Evolutionary conservation across 2,329 filamentous ascomycete genomes (phyloP).

Genomic region (Pseudocercospora fuligena): DNA sequence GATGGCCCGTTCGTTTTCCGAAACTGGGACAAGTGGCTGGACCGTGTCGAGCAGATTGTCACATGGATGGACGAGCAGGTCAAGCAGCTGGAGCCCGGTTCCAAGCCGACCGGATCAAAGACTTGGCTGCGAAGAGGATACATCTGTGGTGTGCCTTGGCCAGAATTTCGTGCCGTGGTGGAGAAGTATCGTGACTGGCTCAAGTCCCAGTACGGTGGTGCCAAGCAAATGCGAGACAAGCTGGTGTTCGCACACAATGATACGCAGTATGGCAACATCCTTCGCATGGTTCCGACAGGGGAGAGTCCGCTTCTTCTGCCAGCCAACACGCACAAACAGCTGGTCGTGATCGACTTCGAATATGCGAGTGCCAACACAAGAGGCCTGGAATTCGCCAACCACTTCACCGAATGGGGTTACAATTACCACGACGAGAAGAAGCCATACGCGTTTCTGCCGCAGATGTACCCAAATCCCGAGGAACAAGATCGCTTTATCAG

Average conservation of each 20-base stretch:
- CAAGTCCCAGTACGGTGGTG: conserved; percentile 71
- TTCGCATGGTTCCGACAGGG: conserved; percentile 71
- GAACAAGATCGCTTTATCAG: conserved; percentile 85
- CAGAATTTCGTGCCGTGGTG: conserved; percentile 73
- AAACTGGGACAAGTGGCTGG: conserved; percentile 94
- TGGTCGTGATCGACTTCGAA: conserved; percentile 97
- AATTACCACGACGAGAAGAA: conserved; percentile 81
- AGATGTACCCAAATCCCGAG: conserved; percentile 74
- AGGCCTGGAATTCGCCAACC: conserved; percentile 93
- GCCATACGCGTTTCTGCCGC: conserved; percentile 67
- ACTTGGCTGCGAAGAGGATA: conserved; percentile 74
- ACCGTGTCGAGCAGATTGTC: conserved; percentile 66
- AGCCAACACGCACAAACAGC: conserved; percentile 91
- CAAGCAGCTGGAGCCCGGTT: conserved; percentile 47
- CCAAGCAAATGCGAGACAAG: conserved; percentile 68
- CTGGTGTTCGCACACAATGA: conserved; percentile 98
- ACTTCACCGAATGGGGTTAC: conserved; percentile 98
- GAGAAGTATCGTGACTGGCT: conserved; percentile 78
- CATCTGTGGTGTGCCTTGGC: conserved; percentile 85
- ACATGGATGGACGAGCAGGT: conserved; percentile 67
- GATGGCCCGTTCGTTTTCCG: conserved; percentile 82
- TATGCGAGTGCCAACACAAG: conserved; percentile 88
- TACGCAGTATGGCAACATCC: conserved; percentile 97
- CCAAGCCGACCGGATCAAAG: conserved; percentile 49
- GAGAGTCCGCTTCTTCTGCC: conserved; percentile 87